Percentiles rank a stretch among this genome's conserved stretches.
Evolutionary conservation across 495 filamentous ascomycete genomes (phyloP).

Genomic region (Trichodelitschia bisporula): DNA sequence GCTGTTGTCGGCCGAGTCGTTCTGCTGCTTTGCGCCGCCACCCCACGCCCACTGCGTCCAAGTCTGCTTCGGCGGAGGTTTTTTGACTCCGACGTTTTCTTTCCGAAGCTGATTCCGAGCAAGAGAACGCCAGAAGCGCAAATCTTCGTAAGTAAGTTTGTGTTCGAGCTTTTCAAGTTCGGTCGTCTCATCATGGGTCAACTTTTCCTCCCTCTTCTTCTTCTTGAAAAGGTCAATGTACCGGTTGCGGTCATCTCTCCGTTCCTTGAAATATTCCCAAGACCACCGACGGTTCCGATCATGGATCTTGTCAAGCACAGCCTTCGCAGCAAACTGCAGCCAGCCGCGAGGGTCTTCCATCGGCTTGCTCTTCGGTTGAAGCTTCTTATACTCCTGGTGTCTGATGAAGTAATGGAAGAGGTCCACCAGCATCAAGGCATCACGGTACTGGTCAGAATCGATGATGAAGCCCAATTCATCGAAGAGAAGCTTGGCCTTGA

Average conservation of each 20-base stretch:
- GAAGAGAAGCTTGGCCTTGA: conserved; percentile 77
- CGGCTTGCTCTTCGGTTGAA: conserved; percentile 61
- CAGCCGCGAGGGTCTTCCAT: conserved; percentile 85
- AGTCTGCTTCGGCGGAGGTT: conserved; percentile 39
- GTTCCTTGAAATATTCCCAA: conserved; percentile 82
- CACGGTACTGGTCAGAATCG: conserved; percentile 90
- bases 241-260: conserved; percentile 64
- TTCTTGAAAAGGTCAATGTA: conserved; percentile 90
- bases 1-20: conserved; percentile 38
- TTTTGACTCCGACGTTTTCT: conserved; percentile 67
- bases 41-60: conserved; percentile 77
- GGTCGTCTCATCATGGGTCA: conserved; percentile 40
- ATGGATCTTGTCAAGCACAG: conserved; percentile 79
- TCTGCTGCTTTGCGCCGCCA: conserved; percentile 27
- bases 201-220: conserved; percentile 58
- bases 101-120: conserved; percentile 87
- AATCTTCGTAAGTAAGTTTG: conserved; percentile 83
- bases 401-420: conserved; percentile 96
- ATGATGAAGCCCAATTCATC: conserved; percentile 90
- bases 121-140: conserved; percentile 87
- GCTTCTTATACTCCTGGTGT: conserved; percentile 89
- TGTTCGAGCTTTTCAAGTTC: conserved; percentile 55
- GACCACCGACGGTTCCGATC: conserved; percentile 76
- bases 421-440: conserved; percentile 91
- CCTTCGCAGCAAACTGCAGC: conserved; percentile 71